phyloP scores from a whole-genome alignment of 306 rosid species.

The Echinosophora koreensis region DNA sequence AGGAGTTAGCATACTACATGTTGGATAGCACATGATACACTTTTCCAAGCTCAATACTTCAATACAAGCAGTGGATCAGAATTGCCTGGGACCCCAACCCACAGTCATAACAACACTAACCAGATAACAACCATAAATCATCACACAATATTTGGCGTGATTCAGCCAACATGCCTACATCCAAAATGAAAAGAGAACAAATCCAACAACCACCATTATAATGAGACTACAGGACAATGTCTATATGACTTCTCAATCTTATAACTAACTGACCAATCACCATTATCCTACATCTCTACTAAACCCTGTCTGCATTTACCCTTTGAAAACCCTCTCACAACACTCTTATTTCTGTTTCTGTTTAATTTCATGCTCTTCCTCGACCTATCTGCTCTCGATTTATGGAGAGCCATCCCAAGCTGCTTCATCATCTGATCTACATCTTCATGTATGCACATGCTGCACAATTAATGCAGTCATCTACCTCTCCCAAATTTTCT shows the following conservation, averaged over 20 bases:
- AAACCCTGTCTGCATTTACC: background rate
- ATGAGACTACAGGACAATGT: background rate
- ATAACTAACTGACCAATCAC: background rate
- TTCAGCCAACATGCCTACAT: slow-evolving; percentile 8
- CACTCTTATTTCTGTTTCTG: background rate
- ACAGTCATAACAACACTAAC: background rate
- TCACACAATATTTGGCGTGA: background rate
- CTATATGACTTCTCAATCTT: background rate
- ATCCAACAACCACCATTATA: background rate
- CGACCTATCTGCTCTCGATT: background rate
- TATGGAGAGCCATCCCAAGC: slow-evolving; percentile 1
- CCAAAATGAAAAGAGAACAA: slow-evolving; percentile 7
- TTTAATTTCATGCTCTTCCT: background rate
- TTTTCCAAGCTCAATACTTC: slow-evolving; percentile 1
- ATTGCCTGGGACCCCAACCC: background rate
- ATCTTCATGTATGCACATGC: background rate
- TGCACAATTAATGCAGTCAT: slow-evolving; percentile 4
- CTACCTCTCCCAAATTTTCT: slow-evolving; percentile 13
- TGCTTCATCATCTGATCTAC: background rate
- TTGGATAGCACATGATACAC: background rate
- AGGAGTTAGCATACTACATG: background rate
- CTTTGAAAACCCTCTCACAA: slow-evolving; percentile 8
- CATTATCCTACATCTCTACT: background rate
- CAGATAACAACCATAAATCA: background rate
- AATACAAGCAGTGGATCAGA: background rate